Conservation (phyloP, 1,284 basidiomycete genomes). For the Ustanciosporium gigantosporum region DNA sequence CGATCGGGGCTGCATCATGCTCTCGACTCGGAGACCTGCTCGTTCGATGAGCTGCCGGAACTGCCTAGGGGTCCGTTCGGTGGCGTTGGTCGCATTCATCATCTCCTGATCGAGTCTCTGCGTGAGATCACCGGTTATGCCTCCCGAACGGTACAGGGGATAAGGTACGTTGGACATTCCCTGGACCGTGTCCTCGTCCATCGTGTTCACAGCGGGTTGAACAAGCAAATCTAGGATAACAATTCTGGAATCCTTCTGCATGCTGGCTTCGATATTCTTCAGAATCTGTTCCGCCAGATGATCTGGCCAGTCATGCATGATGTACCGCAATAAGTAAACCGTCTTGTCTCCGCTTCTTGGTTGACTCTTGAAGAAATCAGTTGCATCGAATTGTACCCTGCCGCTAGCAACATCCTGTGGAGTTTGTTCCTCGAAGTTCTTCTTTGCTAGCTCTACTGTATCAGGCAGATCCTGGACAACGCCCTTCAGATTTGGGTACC, state of each 20-base stretch:
- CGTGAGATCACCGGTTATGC: slow-evolving; percentile 4
- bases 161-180: slow-evolving; percentile 10
- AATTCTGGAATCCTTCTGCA: slow-evolving; percentile 15
- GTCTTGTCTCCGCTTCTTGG: slow-evolving; percentile 1
- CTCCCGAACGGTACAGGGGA: slow-evolving; percentile 12
- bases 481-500: slow-evolving; percentile 9
- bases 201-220: slow-evolving; percentile 13
- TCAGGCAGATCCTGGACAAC: slow-evolving; percentile 17
- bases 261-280: slow-evolving; percentile 12
- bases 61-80: slow-evolving; percentile 11
- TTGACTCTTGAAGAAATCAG: slow-evolving; percentile 20
- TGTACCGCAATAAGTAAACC: slow-evolving; percentile 20
- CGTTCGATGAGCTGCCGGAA: slow-evolving; percentile 18
- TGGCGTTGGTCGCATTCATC: slow-evolving; percentile 8
- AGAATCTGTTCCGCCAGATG: slow-evolving; percentile 8
- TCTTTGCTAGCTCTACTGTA: slow-evolving; percentile 7
- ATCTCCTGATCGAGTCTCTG: slow-evolving; percentile 13
- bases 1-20: slow-evolving; percentile 20
- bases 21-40: slow-evolving; percentile 14
- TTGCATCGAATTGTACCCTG: slow-evolving; percentile 10
- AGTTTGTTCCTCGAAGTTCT: slow-evolving; percentile 10
- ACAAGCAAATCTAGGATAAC: slow-evolving; percentile 18
- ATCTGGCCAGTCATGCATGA: slow-evolving; percentile 22
- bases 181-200: slow-evolving; percentile 1
- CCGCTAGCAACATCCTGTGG: slow-evolving; percentile 17